A percentile compares a stretch with the other conserved stretches of the same genome.
Conservation (phyloP, 1,284 basidiomycete species). For the Sutorius eximius region DNA sequence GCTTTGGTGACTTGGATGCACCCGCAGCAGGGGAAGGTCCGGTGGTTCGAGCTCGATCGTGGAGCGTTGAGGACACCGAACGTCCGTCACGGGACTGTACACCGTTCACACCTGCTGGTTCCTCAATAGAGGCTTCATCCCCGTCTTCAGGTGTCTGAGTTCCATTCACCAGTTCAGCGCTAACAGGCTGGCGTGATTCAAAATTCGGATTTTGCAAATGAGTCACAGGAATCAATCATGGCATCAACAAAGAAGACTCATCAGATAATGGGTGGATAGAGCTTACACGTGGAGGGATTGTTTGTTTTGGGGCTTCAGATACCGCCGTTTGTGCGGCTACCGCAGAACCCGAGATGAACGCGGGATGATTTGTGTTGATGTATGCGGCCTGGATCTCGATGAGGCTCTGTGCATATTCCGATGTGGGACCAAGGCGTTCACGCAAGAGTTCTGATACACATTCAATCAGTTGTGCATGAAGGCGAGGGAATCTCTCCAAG, state of each 20-base stretch:
- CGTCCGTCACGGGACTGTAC: constrained; percentile 60
- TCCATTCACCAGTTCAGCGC: constrained; percentile 58
- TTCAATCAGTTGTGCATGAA: constrained; percentile 94
- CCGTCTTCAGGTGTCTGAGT: constrained; percentile 52
- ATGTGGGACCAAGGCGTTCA: constrained; percentile 94
- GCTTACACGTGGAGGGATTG: constrained; percentile 53
- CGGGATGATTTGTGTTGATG: constrained; percentile 98
- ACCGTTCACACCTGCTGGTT: constrained; percentile 51
- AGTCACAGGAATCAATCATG: constrained; percentile 4
- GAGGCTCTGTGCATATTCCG: constrained; percentile 92
- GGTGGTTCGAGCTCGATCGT: constrained; percentile 61
- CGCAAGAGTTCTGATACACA: constrained; percentile 95
- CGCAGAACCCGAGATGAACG: constrained; percentile 75
- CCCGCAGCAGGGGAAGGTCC: constrained; percentile 31
- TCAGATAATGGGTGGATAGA: constrained; percentile 13
- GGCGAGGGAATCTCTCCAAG: constrained; percentile 92
- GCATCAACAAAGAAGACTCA: constrained; percentile 5
- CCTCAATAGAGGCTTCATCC: constrained; percentile 58
- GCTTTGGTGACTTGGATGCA: constrained; percentile 38
- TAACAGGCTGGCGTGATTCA: constrained; percentile 46
- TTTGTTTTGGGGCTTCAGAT: constrained; percentile 43
- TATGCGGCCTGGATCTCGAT: constrained; percentile 98
- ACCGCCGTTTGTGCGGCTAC: constrained; percentile 52
- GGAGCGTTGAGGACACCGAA: constrained; percentile 77
- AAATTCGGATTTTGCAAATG: constrained; percentile 1